Percentiles rank a stretch among this genome's conserved stretches.
These are phyloP conservation scores for Quercus aquifolioides DNA, from an alignment of 306 rosid genomes.

Conservation along the genomic window DNA sequence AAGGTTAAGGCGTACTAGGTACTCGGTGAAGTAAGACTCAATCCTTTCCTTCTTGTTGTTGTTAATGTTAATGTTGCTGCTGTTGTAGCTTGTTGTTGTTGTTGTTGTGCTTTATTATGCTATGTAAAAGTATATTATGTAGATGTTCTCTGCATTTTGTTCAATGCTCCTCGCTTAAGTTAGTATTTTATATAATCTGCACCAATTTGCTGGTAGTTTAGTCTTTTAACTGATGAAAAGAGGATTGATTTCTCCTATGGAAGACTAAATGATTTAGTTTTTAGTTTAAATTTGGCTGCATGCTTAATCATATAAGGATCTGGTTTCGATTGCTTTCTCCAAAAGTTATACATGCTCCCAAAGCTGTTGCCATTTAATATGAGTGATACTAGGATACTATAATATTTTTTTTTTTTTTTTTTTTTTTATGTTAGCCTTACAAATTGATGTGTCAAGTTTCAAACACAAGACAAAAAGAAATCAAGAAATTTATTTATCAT, in stretches of 20 bases:
- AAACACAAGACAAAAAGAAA: no score
- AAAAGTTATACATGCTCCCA: background rate
- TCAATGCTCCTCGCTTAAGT: conserved; percentile 9
- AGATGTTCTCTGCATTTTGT: conserved; percentile 27
- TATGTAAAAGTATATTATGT: conserved; percentile 4
- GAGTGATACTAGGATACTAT: no score
- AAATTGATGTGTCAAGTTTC: no score
- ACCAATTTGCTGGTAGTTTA: conserved; percentile 1
- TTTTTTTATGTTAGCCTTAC: no score
- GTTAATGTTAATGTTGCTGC: conserved; percentile 25
- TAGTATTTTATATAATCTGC: background rate
- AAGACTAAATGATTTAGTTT: background rate
- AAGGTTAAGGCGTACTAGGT: conserved; percentile 55
- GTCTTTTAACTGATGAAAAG: background rate
- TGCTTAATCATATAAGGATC: background rate
- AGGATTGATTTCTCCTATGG: conserved; percentile 1
- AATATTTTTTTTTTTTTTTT: no score
- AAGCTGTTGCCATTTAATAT: no score
- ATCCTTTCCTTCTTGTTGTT: conserved; percentile 30
- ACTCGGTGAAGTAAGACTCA: conserved; percentile 46
- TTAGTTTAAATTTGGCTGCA: background rate
- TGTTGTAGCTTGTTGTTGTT: conserved; percentile 8
- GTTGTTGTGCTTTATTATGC: conserved; percentile 8
- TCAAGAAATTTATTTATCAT: no score
- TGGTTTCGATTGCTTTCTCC: background rate